Evolutionary conservation across 768 basidiomycete species (phyloP).

Genomic region (Podaxis sp.): DNA sequence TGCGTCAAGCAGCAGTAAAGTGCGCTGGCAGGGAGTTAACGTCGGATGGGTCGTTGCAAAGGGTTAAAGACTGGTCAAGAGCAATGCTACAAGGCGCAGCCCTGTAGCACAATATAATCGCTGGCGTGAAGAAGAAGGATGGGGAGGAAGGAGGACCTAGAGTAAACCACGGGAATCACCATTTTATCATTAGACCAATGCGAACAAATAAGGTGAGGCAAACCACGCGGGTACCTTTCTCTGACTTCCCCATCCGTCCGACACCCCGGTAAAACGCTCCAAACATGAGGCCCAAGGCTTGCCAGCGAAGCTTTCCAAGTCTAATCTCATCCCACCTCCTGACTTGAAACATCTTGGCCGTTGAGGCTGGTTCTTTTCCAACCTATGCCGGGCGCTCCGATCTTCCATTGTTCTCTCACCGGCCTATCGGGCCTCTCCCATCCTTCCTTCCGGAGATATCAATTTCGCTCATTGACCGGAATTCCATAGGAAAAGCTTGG

Average conservation of each 20-base stretch:
- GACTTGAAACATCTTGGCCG: constrained; percentile 1
- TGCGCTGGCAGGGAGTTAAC: not conserved
- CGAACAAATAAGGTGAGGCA: constrained; percentile 14
- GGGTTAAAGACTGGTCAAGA: not conserved
- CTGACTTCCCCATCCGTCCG: not conserved
- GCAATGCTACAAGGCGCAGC: constrained; percentile 8
- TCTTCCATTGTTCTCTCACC: not conserved
- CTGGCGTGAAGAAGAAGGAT: not conserved
- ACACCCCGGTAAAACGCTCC: not conserved
- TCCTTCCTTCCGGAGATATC: not conserved
- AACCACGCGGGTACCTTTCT: constrained; percentile 2
- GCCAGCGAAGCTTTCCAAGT: not conserved
- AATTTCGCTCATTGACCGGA: not conserved
- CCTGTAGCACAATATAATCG: constrained; percentile 1
- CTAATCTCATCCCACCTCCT: not conserved
- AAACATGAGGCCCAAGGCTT: constrained; percentile 7
- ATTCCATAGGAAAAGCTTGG: not conserved
- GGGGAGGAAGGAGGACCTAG: not conserved
- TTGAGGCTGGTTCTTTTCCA: not conserved
- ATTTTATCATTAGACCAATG: constrained; percentile 7
- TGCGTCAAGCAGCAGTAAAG: constrained; percentile 4
- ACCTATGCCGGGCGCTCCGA: not conserved
- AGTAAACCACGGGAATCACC: not conserved
- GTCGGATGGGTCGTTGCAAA: not conserved
- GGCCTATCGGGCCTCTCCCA: not conserved